Conservation (phyloP, 345 rosid genomes). For the Eucalyptus sp. region DNA sequence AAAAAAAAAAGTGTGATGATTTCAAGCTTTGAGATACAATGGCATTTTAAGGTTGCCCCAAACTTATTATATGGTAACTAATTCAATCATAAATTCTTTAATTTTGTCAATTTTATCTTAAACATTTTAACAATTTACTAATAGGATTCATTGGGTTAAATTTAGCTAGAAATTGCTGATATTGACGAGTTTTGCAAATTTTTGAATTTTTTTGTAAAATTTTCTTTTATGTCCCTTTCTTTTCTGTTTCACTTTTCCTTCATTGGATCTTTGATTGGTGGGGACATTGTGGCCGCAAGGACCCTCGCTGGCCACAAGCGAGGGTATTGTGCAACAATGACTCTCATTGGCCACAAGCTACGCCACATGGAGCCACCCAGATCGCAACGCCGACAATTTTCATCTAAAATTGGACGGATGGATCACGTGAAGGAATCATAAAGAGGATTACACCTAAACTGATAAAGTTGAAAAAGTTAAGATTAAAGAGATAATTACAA, state of each 20-base stretch:
- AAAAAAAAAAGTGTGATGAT: background rate
- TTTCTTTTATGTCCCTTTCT: background rate
- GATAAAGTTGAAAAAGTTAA: background rate
- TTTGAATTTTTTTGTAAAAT: background rate
- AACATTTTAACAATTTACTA: background rate
- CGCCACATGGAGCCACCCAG: no score
- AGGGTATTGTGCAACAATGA: background rate
- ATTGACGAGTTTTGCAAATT: background rate
- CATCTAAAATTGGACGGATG: accelerated
- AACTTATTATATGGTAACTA: accelerated
- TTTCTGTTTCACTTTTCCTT: background rate
- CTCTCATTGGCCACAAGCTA: background rate
- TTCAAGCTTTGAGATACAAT: no score
- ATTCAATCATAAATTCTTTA: background rate
- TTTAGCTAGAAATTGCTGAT: accelerated
- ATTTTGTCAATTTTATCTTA: background rate
- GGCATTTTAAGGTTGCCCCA: accelerated
- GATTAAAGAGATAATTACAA: background rate
- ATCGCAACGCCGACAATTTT: accelerated
- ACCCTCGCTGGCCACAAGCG: background rate
- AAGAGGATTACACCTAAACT: background rate
- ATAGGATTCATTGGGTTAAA: accelerated
- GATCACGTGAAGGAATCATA: background rate
- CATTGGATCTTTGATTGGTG: background rate
- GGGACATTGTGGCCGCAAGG: background rate